Percentiles rank a stretch among this genome's conserved stretches.
phyloP scores from a whole-genome alignment of 1,139 yeast genomes.

The Saccharomyces pastorianus region DNA sequence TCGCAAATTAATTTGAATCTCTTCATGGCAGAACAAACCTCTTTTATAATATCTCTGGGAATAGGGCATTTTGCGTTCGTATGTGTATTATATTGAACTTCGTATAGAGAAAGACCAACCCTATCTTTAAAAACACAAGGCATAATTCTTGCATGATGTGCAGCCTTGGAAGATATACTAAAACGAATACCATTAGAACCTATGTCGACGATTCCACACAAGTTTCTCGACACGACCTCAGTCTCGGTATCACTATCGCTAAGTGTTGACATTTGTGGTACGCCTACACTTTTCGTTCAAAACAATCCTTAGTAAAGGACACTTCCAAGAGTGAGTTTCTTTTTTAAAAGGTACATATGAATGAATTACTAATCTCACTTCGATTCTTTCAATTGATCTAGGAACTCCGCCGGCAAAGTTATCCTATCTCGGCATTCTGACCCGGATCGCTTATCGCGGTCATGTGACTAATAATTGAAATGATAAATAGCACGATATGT shows the following conservation, averaged over 20 bases:
- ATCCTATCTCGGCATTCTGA: neutral
- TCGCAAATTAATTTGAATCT: slow-evolving; percentile 57
- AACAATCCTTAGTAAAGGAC: neutral
- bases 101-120: slow-evolving; percentile 56
- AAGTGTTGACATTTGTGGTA: slow-evolving; percentile 26
- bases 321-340: neutral
- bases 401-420: neutral
- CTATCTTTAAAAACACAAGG: slow-evolving; percentile 66
- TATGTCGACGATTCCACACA: slow-evolving; percentile 57
- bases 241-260: slow-evolving; percentile 38
- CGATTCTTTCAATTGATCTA: neutral
- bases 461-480: neutral
- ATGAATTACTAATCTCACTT: neutral
- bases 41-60: slow-evolving; percentile 46
- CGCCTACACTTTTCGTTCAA: neutral
- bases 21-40: slow-evolving; percentile 50
- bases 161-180: slow-evolving; percentile 55
- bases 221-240: slow-evolving; percentile 44
- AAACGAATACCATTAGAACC: slow-evolving; percentile 64
- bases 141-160: slow-evolving; percentile 58
- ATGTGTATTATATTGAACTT: slow-evolving; percentile 42
- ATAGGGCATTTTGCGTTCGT: slow-evolving; percentile 41
- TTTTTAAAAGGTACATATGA: neutral
- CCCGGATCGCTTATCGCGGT: neutral
- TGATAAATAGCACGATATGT: neutral